phyloP scores from a whole-genome alignment of 805 yeast genomes.

The Hanseniaspora lachancei region DNA sequence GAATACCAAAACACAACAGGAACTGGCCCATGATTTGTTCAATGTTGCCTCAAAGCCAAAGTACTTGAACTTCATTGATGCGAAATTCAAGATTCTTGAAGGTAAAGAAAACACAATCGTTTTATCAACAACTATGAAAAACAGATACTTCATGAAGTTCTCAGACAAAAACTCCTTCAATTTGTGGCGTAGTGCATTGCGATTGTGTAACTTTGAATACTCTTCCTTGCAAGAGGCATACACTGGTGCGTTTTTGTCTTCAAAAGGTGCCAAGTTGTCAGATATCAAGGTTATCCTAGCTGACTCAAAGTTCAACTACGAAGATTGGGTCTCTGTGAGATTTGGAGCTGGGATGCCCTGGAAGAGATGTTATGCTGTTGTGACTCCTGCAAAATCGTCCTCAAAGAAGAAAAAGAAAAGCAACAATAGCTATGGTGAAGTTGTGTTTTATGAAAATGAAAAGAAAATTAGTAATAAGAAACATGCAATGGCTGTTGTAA shows the following conservation, averaged over 20 bases:
- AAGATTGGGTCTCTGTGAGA: conserved; percentile 88
- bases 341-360: conserved; percentile 98
- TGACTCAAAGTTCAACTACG: conserved; percentile 73
- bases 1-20: conserved; percentile 29
- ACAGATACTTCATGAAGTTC: conserved; percentile 72
- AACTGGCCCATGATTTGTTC: conserved; percentile 35
- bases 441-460: conserved; percentile 71
- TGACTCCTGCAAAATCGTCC: conserved; percentile 52
- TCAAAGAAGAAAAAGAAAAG: conserved; percentile 28
- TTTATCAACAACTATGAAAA: conserved; percentile 86
- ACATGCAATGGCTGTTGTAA: conserved; percentile 65
- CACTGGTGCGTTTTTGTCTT: conserved; percentile 83
- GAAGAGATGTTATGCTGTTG: conserved; percentile 85
- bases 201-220: conserved; percentile 71
- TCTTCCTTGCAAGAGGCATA: conserved; percentile 84
- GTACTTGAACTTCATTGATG: conserved; percentile 83
- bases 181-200: conserved; percentile 72
- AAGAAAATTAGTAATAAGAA: conserved; percentile 50
- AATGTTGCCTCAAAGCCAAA: conserved; percentile 62
- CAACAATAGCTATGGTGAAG: conserved; percentile 41
- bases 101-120: conserved; percentile 48
- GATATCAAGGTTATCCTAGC: conserved; percentile 78
- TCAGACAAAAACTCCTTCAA: conserved; percentile 49
- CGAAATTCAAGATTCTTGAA: conserved; percentile 63
- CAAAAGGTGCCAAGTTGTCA: conserved; percentile 77